phyloP scores from a whole-genome alignment of 1,284 basidiomycete genomes.

The Cryptococcus maquisensis region DNA sequence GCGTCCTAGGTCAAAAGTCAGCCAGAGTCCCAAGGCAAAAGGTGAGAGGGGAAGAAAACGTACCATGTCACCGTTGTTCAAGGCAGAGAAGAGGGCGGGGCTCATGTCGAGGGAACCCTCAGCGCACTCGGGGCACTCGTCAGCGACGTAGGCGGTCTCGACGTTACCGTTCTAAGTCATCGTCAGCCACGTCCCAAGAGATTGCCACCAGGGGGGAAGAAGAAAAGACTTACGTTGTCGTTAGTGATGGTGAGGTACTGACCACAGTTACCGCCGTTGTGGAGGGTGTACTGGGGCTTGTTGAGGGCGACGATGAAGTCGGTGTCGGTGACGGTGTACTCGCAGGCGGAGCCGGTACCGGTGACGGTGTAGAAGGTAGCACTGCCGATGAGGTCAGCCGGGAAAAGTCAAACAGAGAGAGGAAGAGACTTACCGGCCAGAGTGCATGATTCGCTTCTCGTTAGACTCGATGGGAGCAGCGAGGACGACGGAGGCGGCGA shows the following conservation, averaged over 20 bases:
- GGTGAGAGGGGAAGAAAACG: too few species aligned
- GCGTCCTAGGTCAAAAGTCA: constrained; percentile 2
- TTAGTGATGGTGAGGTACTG: constrained; percentile 63
- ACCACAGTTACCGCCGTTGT: constrained; percentile 53
- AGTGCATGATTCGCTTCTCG: constrained; percentile 18
- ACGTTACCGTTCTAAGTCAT: constrained; percentile 52
- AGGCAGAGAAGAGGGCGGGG: constrained; percentile 46
- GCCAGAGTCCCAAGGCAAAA: too few species aligned
- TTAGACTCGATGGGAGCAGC: constrained; percentile 12
- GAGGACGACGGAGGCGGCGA: constrained; percentile 23
- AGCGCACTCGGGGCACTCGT: constrained; percentile 49
- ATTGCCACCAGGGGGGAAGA: neutral
- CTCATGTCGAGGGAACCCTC: constrained; percentile 52
- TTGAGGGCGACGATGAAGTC: constrained; percentile 42
- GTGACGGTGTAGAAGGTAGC: constrained; percentile 38
- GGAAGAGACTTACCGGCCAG: constrained; percentile 16
- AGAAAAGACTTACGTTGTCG: constrained; percentile 20
- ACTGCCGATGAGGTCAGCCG: neutral
- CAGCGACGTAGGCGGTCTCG: constrained; percentile 60
- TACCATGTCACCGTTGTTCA: constrained; percentile 17
- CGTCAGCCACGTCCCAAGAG: neutral
- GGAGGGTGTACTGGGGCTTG: constrained; percentile 20
- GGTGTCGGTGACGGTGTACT: constrained; percentile 27
- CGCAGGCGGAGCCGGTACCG: constrained; percentile 33
- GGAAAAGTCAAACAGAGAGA: neutral